Percentiles rank a stretch among this genome's conserved stretches.
Conservation (phyloP, 1,284 basidiomycete species). For the Cystobasidium slooffiae region DNA sequence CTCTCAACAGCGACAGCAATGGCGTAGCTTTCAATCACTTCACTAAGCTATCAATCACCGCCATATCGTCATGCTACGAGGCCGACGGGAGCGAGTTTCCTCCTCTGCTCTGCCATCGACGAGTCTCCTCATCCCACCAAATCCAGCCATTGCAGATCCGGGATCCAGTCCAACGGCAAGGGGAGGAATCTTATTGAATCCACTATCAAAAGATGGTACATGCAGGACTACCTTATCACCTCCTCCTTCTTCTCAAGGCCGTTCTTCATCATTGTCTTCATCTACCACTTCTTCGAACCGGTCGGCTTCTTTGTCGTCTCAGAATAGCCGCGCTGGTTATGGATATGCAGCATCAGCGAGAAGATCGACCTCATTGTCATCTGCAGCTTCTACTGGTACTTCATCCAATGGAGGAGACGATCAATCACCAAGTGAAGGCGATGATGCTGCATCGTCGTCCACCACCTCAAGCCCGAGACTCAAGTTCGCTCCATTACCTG, state of each 20-base stretch:
- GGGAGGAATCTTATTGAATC: slow-evolving; percentile 40
- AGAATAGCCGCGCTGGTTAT: too few relatives aligned
- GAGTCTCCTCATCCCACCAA: slow-evolving; percentile 30
- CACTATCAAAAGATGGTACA: slow-evolving; percentile 1
- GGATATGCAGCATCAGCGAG: not conserved
- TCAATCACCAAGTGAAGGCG: not conserved
- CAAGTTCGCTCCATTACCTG: slow-evolving; percentile 42
- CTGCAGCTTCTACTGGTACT: not conserved
- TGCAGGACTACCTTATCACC: slow-evolving; percentile 2
- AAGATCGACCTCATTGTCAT: not conserved
- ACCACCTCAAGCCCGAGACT: slow-evolving; percentile 18
- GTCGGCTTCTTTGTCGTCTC: too few relatives aligned
- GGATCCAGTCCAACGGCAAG: slow-evolving; percentile 15
- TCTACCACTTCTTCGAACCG: not conserved
- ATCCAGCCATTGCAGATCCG: slow-evolving; percentile 33
- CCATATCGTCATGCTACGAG: slow-evolving; percentile 24
- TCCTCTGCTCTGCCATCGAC: not conserved
- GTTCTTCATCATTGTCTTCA: slow-evolving; percentile 6
- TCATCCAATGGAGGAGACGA: too few relatives aligned
- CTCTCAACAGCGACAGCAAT: too few relatives aligned
- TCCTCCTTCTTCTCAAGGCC: not conserved
- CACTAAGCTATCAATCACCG: not conserved
- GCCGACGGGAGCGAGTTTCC: slow-evolving; percentile 13
- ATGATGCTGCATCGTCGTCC: not conserved
- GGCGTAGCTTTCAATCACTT: too few relatives aligned